phyloP scores from a whole-genome alignment of 352 stramenopile genomes.

The Pythium inflatum region DNA sequence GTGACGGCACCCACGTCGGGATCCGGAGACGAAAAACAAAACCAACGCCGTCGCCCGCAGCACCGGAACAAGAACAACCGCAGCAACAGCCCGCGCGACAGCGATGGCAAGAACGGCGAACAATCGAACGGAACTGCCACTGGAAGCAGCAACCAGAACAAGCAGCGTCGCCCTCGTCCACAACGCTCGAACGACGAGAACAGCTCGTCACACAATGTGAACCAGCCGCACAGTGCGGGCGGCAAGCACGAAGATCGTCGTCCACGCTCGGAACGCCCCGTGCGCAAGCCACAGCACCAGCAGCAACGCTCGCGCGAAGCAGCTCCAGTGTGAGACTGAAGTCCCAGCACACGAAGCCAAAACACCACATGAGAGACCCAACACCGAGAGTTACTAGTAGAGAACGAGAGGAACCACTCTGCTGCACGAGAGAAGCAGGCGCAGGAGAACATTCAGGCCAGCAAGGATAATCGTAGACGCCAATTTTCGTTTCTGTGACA shows the following conservation, averaged over 20 bases:
- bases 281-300: slow-evolving; percentile 23
- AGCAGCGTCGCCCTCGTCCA: slow-evolving; percentile 27
- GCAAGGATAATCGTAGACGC: background rate
- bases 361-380: background rate
- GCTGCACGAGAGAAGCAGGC: too few species aligned
- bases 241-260: slow-evolving; percentile 20
- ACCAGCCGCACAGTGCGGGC: slow-evolving; percentile 1
- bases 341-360: too few species aligned
- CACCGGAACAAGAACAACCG: slow-evolving; percentile 20
- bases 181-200: slow-evolving; percentile 31
- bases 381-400: background rate
- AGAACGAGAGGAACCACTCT: background rate
- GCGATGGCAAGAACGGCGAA: background rate
- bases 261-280: slow-evolving; percentile 20
- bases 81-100: slow-evolving; percentile 21
- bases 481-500: background rate
- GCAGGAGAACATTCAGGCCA: background rate
- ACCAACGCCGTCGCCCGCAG: slow-evolving; percentile 29
- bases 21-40: slow-evolving; percentile 17
- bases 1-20: background rate
- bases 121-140: slow-evolving; percentile 4
- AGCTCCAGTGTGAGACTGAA: slow-evolving; percentile 5
- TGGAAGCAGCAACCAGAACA: background rate
- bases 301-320: slow-evolving; percentile 4
- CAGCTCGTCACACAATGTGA: slow-evolving; percentile 1